Evolutionary conservation across 257 asterid species (phyloP), one percentile per base, ranked within the genome.

Genomic region (Plectranthus barbatus): DNA sequence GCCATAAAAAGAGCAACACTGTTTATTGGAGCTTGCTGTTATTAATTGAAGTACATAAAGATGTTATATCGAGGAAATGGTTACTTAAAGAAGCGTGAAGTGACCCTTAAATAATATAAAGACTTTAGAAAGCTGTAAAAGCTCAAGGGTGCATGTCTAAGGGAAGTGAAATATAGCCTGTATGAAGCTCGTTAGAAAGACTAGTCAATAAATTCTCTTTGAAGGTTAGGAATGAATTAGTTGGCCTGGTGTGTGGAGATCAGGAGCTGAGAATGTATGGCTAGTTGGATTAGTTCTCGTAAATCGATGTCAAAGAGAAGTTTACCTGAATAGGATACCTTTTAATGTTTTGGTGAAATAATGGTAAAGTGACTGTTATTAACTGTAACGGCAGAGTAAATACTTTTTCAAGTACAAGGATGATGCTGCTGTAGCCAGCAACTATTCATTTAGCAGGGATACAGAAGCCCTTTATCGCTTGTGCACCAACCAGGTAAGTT

Each of bases 351-450:
- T 5, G 0, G 6, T 31, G 23, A 50, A 47, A 29, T 55, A 66
- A 7, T 49, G 47, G 56, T 11, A 26, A 62, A 29, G 47, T 11
- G 36, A 48, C 33, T 26, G 62, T 61, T 42, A 63, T 60, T 74
- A 47, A 65, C 73, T 79, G 60, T 58, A 71, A 36, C 62, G 79
- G 82, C 89, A 89, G 99, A 89, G 81, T 74, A 57, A 78, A 62
- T 75, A 78, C 61, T 89, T 83, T 44, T 82, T 83, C 68, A 78
- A 60, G 72, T 85, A 75, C 84, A 89, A 79, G 84, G 86, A 83
- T 64, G 82, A 57, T 49, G 79, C 81, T 29, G 78, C 84, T 44
- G 75, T 79, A 64, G 95, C 95, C 53, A 64, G 67, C 68, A 72
- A 74, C 48, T 73, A 70, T 74, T 94, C 91, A 18, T 77, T 57